Base-by-base conservation (phyloP, 2,329 filamentous ascomycete species). In the Dactylellina haptotyla region DNA sequence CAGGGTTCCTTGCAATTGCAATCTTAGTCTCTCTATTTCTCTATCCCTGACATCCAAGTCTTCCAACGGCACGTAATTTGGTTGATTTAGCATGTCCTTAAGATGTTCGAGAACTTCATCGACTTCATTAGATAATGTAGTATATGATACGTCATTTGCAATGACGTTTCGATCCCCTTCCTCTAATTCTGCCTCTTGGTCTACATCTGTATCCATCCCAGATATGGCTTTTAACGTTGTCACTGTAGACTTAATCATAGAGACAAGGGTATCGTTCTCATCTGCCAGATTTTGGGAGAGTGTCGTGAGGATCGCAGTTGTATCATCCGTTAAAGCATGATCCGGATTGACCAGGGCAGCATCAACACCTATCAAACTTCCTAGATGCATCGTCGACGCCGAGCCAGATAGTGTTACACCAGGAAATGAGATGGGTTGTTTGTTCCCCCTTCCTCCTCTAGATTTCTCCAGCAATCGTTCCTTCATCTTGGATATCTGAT, bases 1-100 rank as follows among this genome's bases (percentile, higher is more conserved):
- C 80, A 98, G 93, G 91, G 98, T 97, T 81, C 90, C 93, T 80
- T 96, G 91, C 90, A 94, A 96, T 14, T 93, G 92, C 63, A 90
- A 87, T 62, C 92, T 88, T 51, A 99, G 84, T 57, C 91, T 87
- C 58, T 86, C 85, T 76, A 99, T 98, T 80, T 97, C 93, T 71
- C 96, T 90, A 76, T 99, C 94, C 62, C 94, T 88, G n/a, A 93
- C 83, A 79, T 96, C 89, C 1, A 99, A 92, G 80, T 98, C 95
- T 78, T 98, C 95, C 20, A 98, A 87, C 0, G 94, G 91, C 12
- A 97, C 95, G 80, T 98, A 99, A 1, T 93, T 96, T 0, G 95
- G 95, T 79, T 98, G 98, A 6, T 93, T 97, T 46, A 99, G 84
- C 37, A 99, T 87, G 1, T 86, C 90, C 76, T 90, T 87, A 75